phyloP scores from a whole-genome alignment of 2,329 filamentous ascomycete species.

The Nannizziopsis barbatae region DNA sequence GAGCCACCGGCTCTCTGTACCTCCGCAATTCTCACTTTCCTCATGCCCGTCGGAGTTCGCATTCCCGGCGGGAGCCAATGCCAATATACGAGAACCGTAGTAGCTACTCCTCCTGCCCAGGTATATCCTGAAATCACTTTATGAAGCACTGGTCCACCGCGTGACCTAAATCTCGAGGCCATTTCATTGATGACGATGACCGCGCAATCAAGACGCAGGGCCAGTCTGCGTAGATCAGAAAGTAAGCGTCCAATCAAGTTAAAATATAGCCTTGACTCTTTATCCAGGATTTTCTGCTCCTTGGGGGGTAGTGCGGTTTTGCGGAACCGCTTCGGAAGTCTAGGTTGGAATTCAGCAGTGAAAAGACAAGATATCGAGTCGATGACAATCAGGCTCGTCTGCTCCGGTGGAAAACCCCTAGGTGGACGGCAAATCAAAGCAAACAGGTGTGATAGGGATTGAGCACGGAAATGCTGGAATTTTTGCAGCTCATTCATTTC shows the following conservation, averaged over 20 bases:
- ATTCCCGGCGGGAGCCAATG: slow-evolving; percentile 49
- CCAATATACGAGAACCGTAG: slow-evolving; percentile 64
- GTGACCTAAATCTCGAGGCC: slow-evolving; percentile 65
- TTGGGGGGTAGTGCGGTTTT: slow-evolving; percentile 28
- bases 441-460: slow-evolving; percentile 54
- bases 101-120: slow-evolving; percentile 70
- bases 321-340: slow-evolving; percentile 31
- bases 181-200: slow-evolving; percentile 69
- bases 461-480: slow-evolving; percentile 48
- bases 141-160: slow-evolving; percentile 54
- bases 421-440: slow-evolving; percentile 62
- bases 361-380: slow-evolving; percentile 69
- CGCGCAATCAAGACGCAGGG: slow-evolving; percentile 59
- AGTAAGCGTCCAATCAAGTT: slow-evolving; percentile 57
- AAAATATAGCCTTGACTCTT: slow-evolving; percentile 27
- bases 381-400: slow-evolving; percentile 60
- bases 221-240: slow-evolving; percentile 54
- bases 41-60: slow-evolving; percentile 33
- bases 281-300: slow-evolving; percentile 10
- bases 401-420: slow-evolving; percentile 48
- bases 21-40: slow-evolving; percentile 49
- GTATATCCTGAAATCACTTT: slow-evolving; percentile 63
- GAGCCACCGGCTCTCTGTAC: slow-evolving; percentile 55
- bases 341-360: slow-evolving; percentile 60
- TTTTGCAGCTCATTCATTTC: not conserved